Evolutionary conservation across 1,139 yeast species (phyloP), one percentile per base, ranked within the genome.

Genomic region (Geotrichum fermentans): DNA sequence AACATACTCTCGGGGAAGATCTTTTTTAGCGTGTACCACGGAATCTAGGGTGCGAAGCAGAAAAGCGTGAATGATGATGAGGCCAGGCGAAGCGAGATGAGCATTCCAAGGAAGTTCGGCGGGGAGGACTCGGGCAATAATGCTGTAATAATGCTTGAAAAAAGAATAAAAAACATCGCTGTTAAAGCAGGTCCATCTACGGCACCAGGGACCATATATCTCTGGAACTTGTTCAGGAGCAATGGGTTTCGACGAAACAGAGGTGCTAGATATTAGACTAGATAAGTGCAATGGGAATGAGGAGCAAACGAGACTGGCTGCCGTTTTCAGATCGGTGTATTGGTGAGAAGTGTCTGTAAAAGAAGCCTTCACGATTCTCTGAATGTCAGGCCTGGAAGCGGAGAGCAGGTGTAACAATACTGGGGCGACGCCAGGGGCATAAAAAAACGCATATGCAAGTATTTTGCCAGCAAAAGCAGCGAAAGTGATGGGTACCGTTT

Each of bases 401-500:
- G 78, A 79, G 41, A 86, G 67, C 18, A 82, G 63, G 55, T 82
- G 82, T 38, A 85, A 66, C 34, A 87, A 65, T 1, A 86, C 82
- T 40, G 71, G 72, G n/a, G 85, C 78, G 4, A 83, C 79, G 14
- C 77, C 73, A 0, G 83, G 82, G 1, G 84, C 62, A 55, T 75
- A 70, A 61, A 80, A 77, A 57, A 76, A 86, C 13, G 81, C 69
- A 60, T 79, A 78, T 0, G 94, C 90, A 63, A 87, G 78, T 0
- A 83, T 77, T 61, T 87, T 86, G 8, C 95, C 95, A 14, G 82
- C 73, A 60, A 86, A 85, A 1, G 94, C 94, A 22, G 82, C 75
- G 16, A 80, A 66, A 4, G 84, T 72, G 11, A 82, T 65, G 1
- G 90, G 74, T 7, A 82, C 68, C 8, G 73, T 73, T 61, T 83